Evolutionary conservation across 331 rosid genomes (phyloP).

Genomic region (Arachis monticola): DNA sequence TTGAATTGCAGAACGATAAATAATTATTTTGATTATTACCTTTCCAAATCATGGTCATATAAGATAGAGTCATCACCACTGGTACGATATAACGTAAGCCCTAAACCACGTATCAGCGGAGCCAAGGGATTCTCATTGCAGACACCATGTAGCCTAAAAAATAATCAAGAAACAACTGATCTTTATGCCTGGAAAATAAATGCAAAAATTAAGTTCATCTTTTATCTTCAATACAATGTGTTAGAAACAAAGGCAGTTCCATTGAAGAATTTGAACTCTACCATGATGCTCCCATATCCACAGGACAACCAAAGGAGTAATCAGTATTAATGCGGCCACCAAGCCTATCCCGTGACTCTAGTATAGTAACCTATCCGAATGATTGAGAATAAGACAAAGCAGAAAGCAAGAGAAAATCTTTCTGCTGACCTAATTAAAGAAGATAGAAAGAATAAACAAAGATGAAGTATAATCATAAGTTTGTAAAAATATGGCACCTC

Average conservation of each 20-base stretch:
- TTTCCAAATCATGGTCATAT: slow-evolving; percentile 71
- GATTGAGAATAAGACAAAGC: slow-evolving; percentile 27
- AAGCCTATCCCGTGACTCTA: slow-evolving; percentile 71
- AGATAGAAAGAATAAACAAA: slow-evolving; percentile 6
- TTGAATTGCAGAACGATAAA: slow-evolving; percentile 9
- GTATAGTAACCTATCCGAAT: slow-evolving; percentile 56
- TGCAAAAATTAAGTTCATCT: slow-evolving; percentile 20
- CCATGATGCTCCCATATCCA: slow-evolving; percentile 85
- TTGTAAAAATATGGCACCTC: slow-evolving; percentile 36
- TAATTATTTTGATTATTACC: slow-evolving; percentile 40
- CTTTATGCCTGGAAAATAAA: not conserved
- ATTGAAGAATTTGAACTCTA: slow-evolving; percentile 29
- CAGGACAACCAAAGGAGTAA: slow-evolving; percentile 73
- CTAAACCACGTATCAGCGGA: slow-evolving; percentile 63
- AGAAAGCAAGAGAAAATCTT: slow-evolving; percentile 29
- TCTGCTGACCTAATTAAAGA: not conserved
- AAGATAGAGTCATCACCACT: slow-evolving; percentile 66
- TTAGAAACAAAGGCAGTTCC: slow-evolving; percentile 25
- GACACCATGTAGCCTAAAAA: slow-evolving; percentile 74
- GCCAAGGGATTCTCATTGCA: slow-evolving; percentile 84
- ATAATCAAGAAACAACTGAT: slow-evolving; percentile 31
- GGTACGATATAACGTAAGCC: slow-evolving; percentile 63
- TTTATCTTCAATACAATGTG: not conserved
- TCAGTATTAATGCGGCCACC: slow-evolving; percentile 81
- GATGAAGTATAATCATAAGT: not conserved